Conservation (phyloP, 768 basidiomycete genomes). For the Mycena venus region DNA sequence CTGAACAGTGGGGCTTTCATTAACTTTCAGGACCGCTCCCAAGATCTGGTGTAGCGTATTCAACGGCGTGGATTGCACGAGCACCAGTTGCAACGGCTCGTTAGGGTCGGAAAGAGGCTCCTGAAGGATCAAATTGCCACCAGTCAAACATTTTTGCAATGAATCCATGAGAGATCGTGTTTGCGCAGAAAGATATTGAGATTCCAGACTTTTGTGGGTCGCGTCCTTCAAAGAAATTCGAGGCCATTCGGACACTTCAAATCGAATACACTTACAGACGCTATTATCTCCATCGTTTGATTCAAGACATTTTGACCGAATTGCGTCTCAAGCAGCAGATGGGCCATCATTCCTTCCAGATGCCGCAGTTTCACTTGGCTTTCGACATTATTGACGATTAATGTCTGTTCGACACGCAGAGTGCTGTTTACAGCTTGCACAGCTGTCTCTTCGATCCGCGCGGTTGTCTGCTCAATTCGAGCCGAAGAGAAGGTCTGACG, state of each 20-base stretch:
- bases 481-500: not conserved
- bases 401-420: conserved; percentile 14
- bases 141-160: not conserved
- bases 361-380: conserved; percentile 6
- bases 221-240: conserved; percentile 4
- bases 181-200: conserved; percentile 20
- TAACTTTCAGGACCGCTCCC: not conserved
- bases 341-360: conserved; percentile 21
- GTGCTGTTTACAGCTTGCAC: too few species aligned
- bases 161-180: not conserved
- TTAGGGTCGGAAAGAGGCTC: not conserved
- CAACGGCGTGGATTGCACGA: not conserved
- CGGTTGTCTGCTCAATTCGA: not conserved
- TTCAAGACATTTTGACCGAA: conserved; percentile 15
- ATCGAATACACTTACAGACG: not conserved
- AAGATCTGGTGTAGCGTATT: not conserved
- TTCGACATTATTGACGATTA: conserved; percentile 5
- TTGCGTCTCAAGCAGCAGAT: not conserved
- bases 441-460: too few species aligned
- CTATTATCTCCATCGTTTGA: conserved; percentile 12
- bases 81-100: not conserved
- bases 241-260: not conserved
- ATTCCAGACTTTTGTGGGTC: conserved; percentile 9
- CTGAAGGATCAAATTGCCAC: not conserved
- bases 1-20: not conserved